Conservation (phyloP, 495 filamentous ascomycete genomes). For the Aspergillus funiculosus region DNA sequence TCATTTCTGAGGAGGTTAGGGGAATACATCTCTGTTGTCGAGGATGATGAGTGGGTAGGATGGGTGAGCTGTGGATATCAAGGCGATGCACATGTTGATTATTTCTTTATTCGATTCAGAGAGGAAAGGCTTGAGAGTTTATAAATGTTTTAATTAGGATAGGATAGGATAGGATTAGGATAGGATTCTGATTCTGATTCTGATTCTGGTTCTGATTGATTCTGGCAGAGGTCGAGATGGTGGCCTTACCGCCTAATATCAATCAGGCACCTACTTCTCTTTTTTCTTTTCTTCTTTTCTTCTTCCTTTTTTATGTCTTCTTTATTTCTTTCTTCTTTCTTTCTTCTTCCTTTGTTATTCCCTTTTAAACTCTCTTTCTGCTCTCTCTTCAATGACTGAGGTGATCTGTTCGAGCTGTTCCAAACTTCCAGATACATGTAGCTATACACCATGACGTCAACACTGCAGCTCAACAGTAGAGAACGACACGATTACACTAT, state of each 20-base stretch:
- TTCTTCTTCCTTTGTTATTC: neutral
- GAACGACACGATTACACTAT: no score
- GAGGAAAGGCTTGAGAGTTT: neutral
- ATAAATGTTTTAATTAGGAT: no score
- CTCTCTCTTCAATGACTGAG: no score
- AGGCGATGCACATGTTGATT: constrained; percentile 77
- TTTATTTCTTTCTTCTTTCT: neutral
- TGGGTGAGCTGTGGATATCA: constrained; percentile 86
- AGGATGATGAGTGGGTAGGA: constrained; percentile 82
- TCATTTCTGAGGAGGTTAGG: neutral
- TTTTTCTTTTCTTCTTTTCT: neutral
- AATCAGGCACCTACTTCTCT: neutral
- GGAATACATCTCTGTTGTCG: constrained; percentile 81
- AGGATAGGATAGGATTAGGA: no score
- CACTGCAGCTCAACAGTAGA: no score
- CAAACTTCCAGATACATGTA: no score
- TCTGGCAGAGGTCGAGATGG: no score
- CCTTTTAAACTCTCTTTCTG: constrained; percentile 4
- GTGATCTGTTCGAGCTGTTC: no score
- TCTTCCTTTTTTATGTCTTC: neutral
- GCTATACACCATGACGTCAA: no score
- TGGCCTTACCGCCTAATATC: constrained; percentile 3
- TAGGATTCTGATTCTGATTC: no score
- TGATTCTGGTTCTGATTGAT: no score
- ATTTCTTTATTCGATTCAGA: neutral